Base-by-base conservation (phyloP, 2,329 filamentous ascomycete genomes). In the Dothiorella sarmentorum region DNA sequence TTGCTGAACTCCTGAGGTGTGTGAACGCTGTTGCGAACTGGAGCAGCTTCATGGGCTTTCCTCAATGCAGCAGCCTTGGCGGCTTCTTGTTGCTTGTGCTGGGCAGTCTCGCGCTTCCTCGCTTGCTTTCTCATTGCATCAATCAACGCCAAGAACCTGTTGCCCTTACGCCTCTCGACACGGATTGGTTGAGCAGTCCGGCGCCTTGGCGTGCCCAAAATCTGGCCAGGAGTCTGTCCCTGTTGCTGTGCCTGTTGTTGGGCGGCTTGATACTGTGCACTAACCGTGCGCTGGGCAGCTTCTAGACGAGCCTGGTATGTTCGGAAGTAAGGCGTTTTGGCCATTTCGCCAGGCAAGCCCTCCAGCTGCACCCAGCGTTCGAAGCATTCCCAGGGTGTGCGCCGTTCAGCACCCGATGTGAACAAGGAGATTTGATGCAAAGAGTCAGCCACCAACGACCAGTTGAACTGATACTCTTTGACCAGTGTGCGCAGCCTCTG, bases 331-430 rank as follows among this genome's bases (percentile, higher is more conserved):
- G 92, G 88, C 0, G 91, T 96, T 76, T 96, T 96, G 17, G 89
- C 87, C 88, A 97, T 95, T 64, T 99, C 94, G 10, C 88, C 85
- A 4, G 94, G 93, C 35, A 97, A 79, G 1, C 92, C 91, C 75
- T 97, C 94, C 11, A 97, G 78, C 65, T 89, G 87, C 57, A 97
- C 89, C 93, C 93, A 99, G 42, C 94, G 85, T 74, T 99, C 94
- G 67, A 99, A 99, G 70, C 94, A 99, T 75, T 99, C 94, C 94
- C 94, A 99, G 0, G 93, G 91, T 2, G 93, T 97, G 47, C 94
- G 85, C 62, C 94, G 84, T 70, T 97, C 93, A 10, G 91, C 86
- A 1, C 90, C 91, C 18, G 92, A 93, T n/a, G 85, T 82, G 68
- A 91, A 95, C 13, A 86, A 71, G 0, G 91, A 95, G 55, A 85